phyloP scores from a whole-genome alignment of 1,284 basidiomycete genomes.

The Cryptococcus maquisensis region DNA sequence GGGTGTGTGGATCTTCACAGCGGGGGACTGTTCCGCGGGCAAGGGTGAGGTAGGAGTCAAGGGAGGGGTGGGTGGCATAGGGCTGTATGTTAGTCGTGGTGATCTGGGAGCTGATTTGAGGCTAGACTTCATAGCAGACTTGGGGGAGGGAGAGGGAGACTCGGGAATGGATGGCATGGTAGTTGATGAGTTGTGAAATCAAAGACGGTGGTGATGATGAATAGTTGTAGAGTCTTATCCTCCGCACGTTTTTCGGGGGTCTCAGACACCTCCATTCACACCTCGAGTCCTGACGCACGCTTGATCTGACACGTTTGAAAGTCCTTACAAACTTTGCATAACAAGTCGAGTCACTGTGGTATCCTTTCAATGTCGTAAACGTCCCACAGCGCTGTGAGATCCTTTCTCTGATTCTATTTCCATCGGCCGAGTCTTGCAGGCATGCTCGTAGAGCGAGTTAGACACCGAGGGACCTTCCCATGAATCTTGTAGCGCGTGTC shows the following conservation, averaged over 20 bases:
- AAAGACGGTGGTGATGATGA: neutral
- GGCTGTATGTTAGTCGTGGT: neutral
- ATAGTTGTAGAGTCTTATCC: too few species aligned
- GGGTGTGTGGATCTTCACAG: neutral
- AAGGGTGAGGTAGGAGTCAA: slow-evolving; percentile 8
- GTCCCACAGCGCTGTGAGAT: neutral
- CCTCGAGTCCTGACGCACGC: neutral
- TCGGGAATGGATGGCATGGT: neutral
- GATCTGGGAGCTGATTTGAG: neutral
- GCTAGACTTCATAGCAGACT: neutral
- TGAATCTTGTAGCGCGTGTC: slow-evolving; percentile 16
- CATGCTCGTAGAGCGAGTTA: neutral
- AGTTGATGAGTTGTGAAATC: neutral
- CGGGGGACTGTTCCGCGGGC: neutral
- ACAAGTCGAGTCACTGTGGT: neutral
- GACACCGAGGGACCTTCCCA: slow-evolving; percentile 26
- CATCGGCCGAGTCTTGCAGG: neutral
- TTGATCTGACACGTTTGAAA: neutral
- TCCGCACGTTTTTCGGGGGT: neutral
- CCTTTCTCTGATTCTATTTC: neutral
- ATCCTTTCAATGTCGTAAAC: neutral
- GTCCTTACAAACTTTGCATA: slow-evolving; percentile 2
- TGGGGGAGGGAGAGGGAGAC: neutral
- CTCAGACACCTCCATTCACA: neutral
- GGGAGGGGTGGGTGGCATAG: slow-evolving; percentile 11